Conservation (phyloP, 331 rosid species). For the Spiraea crenata region DNA sequence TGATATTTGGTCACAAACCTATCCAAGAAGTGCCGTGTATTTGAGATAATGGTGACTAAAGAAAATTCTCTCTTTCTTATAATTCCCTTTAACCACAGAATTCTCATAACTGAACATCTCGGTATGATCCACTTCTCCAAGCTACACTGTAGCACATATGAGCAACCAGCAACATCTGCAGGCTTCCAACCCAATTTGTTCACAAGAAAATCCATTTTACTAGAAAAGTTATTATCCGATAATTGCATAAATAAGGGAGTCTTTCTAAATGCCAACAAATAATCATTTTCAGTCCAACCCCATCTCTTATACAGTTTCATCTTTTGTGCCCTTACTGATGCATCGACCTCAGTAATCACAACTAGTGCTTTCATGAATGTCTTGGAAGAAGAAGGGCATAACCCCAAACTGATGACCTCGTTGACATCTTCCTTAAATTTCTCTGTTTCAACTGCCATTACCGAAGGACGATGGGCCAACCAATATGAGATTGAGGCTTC, state of each 20-base stretch:
- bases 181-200: slow-evolving; percentile 21
- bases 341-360: neutral
- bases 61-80: neutral
- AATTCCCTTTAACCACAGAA: slow-evolving; percentile 21
- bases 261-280: slow-evolving; percentile 7
- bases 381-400: neutral
- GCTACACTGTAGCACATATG: slow-evolving; percentile 10
- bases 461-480: neutral
- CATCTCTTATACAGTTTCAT: neutral
- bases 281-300: slow-evolving; percentile 8
- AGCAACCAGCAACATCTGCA: slow-evolving; percentile 1
- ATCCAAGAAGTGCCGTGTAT: slow-evolving; percentile 5
- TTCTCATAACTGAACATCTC: slow-evolving; percentile 19
- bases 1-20: slow-evolving; percentile 22
- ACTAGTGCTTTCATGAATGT: neutral
- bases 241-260: neutral
- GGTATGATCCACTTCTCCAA: slow-evolving; percentile 26
- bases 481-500: neutral
- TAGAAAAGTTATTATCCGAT: neutral
- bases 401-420: neutral
- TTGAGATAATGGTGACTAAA: no score
- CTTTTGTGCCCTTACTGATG: neutral
- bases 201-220: slow-evolving; percentile 13
- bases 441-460: neutral
- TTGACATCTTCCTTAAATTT: slow-evolving; percentile 3